Percentiles rank a stretch among this genome's conserved stretches.
phyloP scores from a whole-genome alignment of 495 filamentous ascomycete genomes.

The Cercophora sp. region DNA sequence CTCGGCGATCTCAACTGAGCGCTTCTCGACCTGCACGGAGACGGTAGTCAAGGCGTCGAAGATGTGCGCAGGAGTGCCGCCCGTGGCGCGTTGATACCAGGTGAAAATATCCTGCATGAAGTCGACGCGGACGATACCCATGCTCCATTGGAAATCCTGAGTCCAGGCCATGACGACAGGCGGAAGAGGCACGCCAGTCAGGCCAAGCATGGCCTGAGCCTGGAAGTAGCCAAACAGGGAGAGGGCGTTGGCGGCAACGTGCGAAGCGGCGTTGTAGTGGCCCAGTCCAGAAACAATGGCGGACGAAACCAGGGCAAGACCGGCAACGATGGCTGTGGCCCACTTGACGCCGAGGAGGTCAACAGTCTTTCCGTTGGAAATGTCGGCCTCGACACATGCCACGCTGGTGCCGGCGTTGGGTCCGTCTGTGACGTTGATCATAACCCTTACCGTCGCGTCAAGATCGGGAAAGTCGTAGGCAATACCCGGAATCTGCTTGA shows the following conservation, averaged over 20 bases:
- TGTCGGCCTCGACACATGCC: constrained; percentile 81
- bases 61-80: constrained; percentile 78
- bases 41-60: constrained; percentile 68
- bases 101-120: constrained; percentile 88
- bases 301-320: constrained; percentile 75
- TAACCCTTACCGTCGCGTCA: constrained; percentile 79
- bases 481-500: constrained; percentile 71
- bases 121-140: constrained; percentile 87
- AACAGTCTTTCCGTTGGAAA: constrained; percentile 93
- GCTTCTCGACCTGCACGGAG: constrained; percentile 77
- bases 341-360: constrained; percentile 86
- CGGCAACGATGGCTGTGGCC: constrained; percentile 81
- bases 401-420: constrained; percentile 51
- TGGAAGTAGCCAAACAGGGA: constrained; percentile 96
- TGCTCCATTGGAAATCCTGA: constrained; percentile 97
- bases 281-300: constrained; percentile 78
- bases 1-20: constrained; percentile 25
- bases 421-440: constrained; percentile 63
- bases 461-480: constrained; percentile 89
- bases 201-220: constrained; percentile 90
- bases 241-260: constrained; percentile 88
- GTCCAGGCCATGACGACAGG: constrained; percentile 93
- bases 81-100: constrained; percentile 95
- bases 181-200: constrained; percentile 78
- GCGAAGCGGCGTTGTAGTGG: constrained; percentile 94